Percentiles rank a stretch among this genome's conserved stretches.
Evolutionary conservation across 1,284 basidiomycete species (phyloP).

Genomic region (Inonotus hispidus): DNA sequence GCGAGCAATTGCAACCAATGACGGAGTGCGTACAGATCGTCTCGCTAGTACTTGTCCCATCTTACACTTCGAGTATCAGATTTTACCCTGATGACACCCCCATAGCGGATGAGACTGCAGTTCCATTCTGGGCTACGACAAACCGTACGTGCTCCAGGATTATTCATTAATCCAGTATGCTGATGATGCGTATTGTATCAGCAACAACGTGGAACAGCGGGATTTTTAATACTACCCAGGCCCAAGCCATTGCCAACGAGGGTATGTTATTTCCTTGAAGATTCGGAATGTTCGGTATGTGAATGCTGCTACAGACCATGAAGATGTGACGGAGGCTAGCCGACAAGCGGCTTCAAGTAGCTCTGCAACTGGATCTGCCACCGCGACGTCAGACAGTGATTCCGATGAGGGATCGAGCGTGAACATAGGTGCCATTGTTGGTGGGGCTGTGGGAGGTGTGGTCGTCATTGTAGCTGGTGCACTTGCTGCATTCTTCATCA

Average conservation of each 20-base stretch:
- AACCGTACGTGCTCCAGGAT: slow-evolving; percentile 6
- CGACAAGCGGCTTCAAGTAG: neutral
- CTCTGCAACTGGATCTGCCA: neutral
- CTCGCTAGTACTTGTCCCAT: neutral
- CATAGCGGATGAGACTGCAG: slow-evolving; percentile 13
- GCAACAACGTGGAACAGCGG: neutral
- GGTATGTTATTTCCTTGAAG: neutral
- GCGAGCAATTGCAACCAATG: neutral
- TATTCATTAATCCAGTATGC: neutral
- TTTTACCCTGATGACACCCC: neutral
- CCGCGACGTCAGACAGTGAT: neutral
- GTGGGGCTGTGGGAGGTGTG: neutral
- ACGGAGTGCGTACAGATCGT: neutral
- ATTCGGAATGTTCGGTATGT: neutral
- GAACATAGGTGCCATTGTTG: neutral
- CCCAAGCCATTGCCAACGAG: neutral
- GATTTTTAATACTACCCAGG: neutral
- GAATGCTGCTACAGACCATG: neutral
- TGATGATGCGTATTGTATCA: neutral
- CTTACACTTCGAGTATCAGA: neutral
- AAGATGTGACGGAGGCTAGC: neutral
- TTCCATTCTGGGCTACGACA: slow-evolving; percentile 15
- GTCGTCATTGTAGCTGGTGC: neutral
- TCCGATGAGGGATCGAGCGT: neutral
- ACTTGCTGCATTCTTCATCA: neutral